Base-by-base conservation (phyloP, 768 basidiomycete genomes). In the Russula sp. region DNA sequence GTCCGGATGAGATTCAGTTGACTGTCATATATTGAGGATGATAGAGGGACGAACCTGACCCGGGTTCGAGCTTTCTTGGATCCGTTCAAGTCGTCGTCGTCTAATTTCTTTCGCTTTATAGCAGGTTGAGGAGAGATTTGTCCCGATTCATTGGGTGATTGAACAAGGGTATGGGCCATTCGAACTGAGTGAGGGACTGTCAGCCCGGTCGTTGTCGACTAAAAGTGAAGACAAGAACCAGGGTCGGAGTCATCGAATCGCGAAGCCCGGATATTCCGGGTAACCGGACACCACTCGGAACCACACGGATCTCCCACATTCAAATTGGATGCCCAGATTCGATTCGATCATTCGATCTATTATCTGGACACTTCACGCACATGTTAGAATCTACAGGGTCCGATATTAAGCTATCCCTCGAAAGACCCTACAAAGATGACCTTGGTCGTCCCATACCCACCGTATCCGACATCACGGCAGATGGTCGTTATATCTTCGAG, bases 391-490 rank as follows among this genome's bases (percentile, higher is more conserved):
- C 22, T 31, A 47, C 14, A 40, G 57, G 22, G 18, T 27, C 70
- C 79, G 79, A 65, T 22, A 76, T 86, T 42, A 85, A 75, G 63
- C 75, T 92, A 10, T 86, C 89, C 1, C 79, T 94, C 37, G 91
- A 94, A 71, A 78, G 84, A 44, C 89, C 88, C 0, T 91, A 91
- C 76, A 91, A 87, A 72, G 87, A 91, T 69, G 90, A 93, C 67
- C 74, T 80, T 42, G 89, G 88, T 8, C 76, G 81, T 50, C 78
- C 70, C 9, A 82, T 92, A 34, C 86, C 83, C 31, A 76, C 78
- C 6, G 74, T 93, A 34, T 74, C 80, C 32, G 90, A 94, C 69
- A 88, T 94, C 59, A 79, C 81, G 7, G 77, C 81, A 31, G 85
- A 89, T 48, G 88, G 90, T 44, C 79, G 84, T 65, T 81, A 82